A percentile compares a stretch with the other conserved stretches of the same genome.
phyloP scores from a whole-genome alignment of 2,329 filamentous ascomycete genomes.

The Curvularia sp. region DNA sequence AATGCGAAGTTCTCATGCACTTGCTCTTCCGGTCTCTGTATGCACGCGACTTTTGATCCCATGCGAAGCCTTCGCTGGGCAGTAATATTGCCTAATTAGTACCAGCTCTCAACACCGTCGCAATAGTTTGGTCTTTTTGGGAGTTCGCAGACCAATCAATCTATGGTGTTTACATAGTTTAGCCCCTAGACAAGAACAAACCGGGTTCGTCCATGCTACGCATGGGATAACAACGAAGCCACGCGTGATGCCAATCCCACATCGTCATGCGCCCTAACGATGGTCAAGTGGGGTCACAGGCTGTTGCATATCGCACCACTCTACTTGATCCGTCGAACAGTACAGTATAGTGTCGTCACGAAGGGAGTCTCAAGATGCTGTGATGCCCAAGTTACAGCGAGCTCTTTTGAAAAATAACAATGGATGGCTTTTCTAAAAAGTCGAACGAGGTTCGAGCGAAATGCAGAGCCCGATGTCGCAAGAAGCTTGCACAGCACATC shows the following conservation, averaged over 20 bases:
- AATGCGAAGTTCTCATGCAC: too few relatives aligned
- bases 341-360: not conserved
- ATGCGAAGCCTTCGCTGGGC: too few relatives aligned
- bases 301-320: not conserved
- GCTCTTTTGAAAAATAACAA: not conserved
- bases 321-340: not conserved
- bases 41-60: too few relatives aligned
- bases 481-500: not conserved
- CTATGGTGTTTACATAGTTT: too few relatives aligned
- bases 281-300: not conserved
- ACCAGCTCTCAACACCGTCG: too few relatives aligned
- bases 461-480: not conserved
- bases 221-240: too few relatives aligned
- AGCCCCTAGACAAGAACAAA: too few relatives aligned
- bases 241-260: not conserved
- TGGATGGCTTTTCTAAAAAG: not conserved
- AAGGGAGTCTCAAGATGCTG: not conserved
- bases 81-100: too few relatives aligned
- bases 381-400: not conserved
- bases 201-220: too few relatives aligned
- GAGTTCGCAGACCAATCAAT: too few relatives aligned
- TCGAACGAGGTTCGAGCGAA: not conserved
- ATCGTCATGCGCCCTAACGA: not conserved
- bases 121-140: too few relatives aligned
- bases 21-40: too few relatives aligned